phyloP scores from a whole-genome alignment of 768 basidiomycete genomes.

The Wakefieldia striispora region DNA sequence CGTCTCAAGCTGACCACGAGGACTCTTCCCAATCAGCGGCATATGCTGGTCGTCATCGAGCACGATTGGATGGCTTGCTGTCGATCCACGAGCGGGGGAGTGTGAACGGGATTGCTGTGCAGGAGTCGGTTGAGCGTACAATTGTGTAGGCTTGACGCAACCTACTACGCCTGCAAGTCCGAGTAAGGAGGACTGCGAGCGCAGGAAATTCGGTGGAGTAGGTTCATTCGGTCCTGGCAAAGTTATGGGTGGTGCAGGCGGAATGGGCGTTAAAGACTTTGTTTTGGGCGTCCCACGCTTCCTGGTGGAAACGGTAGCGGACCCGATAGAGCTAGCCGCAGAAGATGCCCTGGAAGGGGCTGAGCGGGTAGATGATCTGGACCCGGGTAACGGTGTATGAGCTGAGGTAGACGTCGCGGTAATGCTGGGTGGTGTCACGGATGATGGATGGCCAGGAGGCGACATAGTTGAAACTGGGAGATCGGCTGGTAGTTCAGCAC shows the following conservation, averaged over 20 bases:
- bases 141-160: constrained; percentile 53
- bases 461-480: constrained; percentile 67
- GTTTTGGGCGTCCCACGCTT: constrained; percentile 35
- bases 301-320: constrained; percentile 20
- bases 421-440: constrained; percentile 36
- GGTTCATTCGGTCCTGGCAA: constrained; percentile 63
- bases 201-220: constrained; percentile 64
- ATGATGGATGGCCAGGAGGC: constrained; percentile 23
- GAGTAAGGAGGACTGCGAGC: constrained; percentile 69
- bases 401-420: neutral
- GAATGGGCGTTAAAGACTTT: constrained; percentile 44
- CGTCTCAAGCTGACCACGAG: neutral
- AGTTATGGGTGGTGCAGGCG: constrained; percentile 52
- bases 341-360: constrained; percentile 14
- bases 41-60: constrained; percentile 55
- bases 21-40: constrained; percentile 18
- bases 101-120: constrained; percentile 36
- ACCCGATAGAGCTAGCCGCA: neutral
- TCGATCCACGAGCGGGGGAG: constrained; percentile 48
- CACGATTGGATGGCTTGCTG: constrained; percentile 64
- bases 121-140: constrained; percentile 10
- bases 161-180: constrained; percentile 72
- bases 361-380: constrained; percentile 13
- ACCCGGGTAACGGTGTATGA: constrained; percentile 3
- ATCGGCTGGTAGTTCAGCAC: constrained; percentile 83